Percentiles rank a stretch among this genome's conserved stretches.
These are phyloP conservation scores for Plasmodium blacklocki DNA, from an alignment of 169 alveolate genomes.

Conservation along the genomic window DNA sequence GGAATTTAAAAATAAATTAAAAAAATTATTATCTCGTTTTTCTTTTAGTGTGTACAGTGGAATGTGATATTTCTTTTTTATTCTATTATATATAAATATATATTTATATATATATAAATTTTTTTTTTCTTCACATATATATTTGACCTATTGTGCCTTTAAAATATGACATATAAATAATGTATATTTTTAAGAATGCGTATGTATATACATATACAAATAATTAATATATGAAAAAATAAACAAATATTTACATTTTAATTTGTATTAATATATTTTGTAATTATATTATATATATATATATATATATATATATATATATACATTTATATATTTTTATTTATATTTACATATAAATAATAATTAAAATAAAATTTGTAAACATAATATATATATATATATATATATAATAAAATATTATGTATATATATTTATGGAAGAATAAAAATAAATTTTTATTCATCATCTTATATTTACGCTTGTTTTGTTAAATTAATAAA, in stretches of 20 bases:
- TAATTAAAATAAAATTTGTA: not conserved
- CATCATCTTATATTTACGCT: not conserved
- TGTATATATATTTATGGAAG: slow-evolving; percentile 19
- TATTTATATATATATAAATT: no score
- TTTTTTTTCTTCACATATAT: no score
- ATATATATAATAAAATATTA: slow-evolving; percentile 2
- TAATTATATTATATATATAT: not conserved
- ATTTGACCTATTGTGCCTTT: no score
- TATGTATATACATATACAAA: not conserved
- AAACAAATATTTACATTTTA: not conserved
- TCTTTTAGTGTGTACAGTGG: no score
- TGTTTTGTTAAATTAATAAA: not conserved
- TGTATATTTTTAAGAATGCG: not conserved
- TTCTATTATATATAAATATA: no score
- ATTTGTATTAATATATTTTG: not conserved
- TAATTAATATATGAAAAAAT: not conserved
- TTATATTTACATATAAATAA: not conserved
- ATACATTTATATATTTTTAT: not conserved
- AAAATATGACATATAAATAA: not conserved
- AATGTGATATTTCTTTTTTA: no score
- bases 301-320: not conserved
- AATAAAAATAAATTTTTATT: not conserved
- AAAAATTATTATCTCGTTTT: no score
- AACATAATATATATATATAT: slow-evolving; percentile 5
- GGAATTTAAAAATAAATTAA: no score